Base-by-base conservation (phyloP, 2,329 filamentous ascomycete species). In the Neofusicoccum laricinum region DNA sequence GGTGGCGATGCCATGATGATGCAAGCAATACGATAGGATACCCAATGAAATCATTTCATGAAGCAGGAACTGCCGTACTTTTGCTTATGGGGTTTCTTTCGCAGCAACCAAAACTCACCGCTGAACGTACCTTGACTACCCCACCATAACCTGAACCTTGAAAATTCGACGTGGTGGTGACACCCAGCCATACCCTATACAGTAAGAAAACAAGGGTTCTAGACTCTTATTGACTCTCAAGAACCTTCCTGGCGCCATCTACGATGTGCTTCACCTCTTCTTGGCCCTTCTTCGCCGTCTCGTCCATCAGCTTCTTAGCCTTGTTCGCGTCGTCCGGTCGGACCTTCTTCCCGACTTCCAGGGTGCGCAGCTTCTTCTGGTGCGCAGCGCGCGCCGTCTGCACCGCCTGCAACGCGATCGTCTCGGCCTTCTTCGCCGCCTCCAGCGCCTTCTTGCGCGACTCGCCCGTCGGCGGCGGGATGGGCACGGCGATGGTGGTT, bases 391-490 rank as follows among this genome's bases (percentile, higher is more conserved):
- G 71, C 19, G 80, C 81, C 66, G 77, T 77, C 45, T 79, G 74
- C 40, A 83, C 73, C 48, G 67, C 72, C 46, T 72, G 76, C 57
- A 75, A 73, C 0, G 81, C 81, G 19, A 74, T 74, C 61, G 81
- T 79, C 3, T 77, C 75, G 4, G 78, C 78, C 66, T 79, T 79
- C 6, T 71, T 69, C 10, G 81, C 79, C 5, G 70, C 67, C 0
- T 78, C 72, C 2, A 81, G 69, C 12, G 76, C 76, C 4, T 70
- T 70, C 51, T 79, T 77, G 30, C 83, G 76, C n/a, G 81, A 80
- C 67, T 86, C 84, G 57, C 83, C 85, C 0, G 85, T 87, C 0
- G 84, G 84, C 4, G 85, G 83, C 1, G 85, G 85, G 25, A 87
- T 80, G 19, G 83, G 81, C 17, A 87, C 78, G 57, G 82, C 79